A percentile compares a stretch with the other conserved stretches of the same genome.
Evolutionary conservation across 2,329 filamentous ascomycete species (phyloP).

Genomic region (Chaetoscypha palmicola): DNA sequence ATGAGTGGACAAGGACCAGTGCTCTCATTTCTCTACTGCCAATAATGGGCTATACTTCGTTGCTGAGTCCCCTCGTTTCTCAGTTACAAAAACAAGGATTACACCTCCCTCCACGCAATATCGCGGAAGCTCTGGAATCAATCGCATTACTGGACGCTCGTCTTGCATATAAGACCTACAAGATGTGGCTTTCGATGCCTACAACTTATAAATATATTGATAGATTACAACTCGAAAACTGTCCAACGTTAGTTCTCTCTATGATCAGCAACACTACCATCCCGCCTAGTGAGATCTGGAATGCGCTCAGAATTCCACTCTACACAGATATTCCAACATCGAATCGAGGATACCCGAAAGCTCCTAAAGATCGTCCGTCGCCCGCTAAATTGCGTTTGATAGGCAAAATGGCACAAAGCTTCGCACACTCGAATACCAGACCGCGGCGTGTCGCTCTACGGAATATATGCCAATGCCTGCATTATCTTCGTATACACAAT

Average conservation of each 20-base stretch:
- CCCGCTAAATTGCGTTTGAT: constrained; percentile 18
- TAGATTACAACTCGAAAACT: constrained; percentile 10
- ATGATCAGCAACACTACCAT: constrained; percentile 16
- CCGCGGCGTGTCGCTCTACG: constrained; percentile 20
- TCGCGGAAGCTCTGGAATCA: neutral
- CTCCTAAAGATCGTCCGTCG: constrained; percentile 4
- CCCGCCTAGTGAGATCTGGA: constrained; percentile 17
- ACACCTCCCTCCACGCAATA: neutral
- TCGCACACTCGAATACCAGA: constrained; percentile 16
- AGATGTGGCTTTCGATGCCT: constrained; percentile 8
- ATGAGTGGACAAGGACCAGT: neutral
- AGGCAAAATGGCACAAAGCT: constrained; percentile 23
- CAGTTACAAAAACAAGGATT: neutral
- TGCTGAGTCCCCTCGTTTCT: neutral
- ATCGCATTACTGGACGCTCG: neutral
- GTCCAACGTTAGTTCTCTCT: constrained; percentile 17
- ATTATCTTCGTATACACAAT: constrained; percentile 20
- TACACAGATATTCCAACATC: constrained; percentile 4
- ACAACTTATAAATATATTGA: neutral
- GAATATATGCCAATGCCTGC: constrained; percentile 24
- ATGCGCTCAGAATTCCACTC: constrained; percentile 16
- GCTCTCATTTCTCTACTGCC: neutral
- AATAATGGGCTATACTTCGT: neutral
- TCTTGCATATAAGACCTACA: constrained; percentile 11
- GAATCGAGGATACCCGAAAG: neutral